These are phyloP conservation scores for Babesia ovis DNA, from an alignment of 169 alveolate species.

Conservation along the genomic window DNA sequence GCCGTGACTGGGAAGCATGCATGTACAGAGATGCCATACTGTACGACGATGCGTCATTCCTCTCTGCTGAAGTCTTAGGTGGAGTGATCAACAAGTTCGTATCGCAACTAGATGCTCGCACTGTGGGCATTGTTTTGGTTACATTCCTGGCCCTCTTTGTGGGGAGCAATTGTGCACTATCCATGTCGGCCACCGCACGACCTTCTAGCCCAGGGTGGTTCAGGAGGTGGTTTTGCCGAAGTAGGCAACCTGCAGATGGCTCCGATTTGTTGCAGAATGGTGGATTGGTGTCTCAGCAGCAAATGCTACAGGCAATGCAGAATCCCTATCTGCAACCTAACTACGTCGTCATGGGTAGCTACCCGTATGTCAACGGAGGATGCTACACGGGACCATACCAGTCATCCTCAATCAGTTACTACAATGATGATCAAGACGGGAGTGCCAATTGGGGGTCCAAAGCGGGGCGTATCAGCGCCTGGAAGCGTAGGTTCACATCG, in stretches of 20 bases:
- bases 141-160: constrained; percentile 41
- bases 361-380: constrained; percentile 34
- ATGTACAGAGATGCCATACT: constrained; percentile 61
- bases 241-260: constrained; percentile 1
- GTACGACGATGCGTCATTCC: constrained; percentile 49
- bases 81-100: constrained; percentile 50
- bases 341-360: constrained; percentile 48
- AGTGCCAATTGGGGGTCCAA: neutral
- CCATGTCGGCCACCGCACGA: constrained; percentile 20
- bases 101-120: constrained; percentile 50
- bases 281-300: neutral
- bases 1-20: constrained; percentile 69
- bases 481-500: constrained; percentile 34
- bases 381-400: neutral
- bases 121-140: constrained; percentile 43
- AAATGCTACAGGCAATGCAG: constrained; percentile 20
- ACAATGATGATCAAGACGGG: constrained; percentile 14
- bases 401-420: constrained; percentile 2
- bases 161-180: constrained; percentile 46
- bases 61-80: constrained; percentile 62
- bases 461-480: constrained; percentile 21
- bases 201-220: constrained; percentile 6
- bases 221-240: constrained; percentile 8
- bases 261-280: constrained; percentile 15
- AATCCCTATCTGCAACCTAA: constrained; percentile 52